Evolutionary conservation across 805 yeast species (phyloP).

Genomic region (Kuraishia ogatae): DNA sequence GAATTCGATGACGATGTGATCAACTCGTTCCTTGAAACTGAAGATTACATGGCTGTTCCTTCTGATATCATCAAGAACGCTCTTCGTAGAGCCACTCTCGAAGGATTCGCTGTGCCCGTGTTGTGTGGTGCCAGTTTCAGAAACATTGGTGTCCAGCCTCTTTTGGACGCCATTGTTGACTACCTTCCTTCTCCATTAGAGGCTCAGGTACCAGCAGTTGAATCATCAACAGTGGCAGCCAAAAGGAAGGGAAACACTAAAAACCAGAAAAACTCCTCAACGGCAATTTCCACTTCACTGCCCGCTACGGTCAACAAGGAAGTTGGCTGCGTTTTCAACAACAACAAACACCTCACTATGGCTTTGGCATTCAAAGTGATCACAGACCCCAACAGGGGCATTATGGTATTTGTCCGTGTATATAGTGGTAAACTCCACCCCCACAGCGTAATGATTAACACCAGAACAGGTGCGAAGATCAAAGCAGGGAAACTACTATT

Average conservation of each 20-base stretch:
- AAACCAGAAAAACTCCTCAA: constrained; percentile 10
- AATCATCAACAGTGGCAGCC: constrained; percentile 3
- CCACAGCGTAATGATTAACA: constrained; percentile 55
- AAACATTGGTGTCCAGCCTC: constrained; percentile 92
- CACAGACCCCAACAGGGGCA: constrained; percentile 76
- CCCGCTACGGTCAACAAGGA: constrained; percentile 29
- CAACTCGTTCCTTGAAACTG: constrained; percentile 68
- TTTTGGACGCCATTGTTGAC: constrained; percentile 72
- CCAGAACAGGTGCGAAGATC: constrained; percentile 60
- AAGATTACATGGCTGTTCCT: constrained; percentile 63
- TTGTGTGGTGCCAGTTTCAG: constrained; percentile 89
- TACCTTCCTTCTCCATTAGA: constrained; percentile 82
- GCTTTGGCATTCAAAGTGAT: constrained; percentile 90
- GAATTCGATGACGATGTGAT: constrained; percentile 75
- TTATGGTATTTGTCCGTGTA: constrained; percentile 79
- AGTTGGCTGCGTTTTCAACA: constrained; percentile 43
- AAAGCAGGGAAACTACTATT: constrained; percentile 60
- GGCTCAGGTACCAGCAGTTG: constrained; percentile 45
- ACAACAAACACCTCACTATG: constrained; percentile 52
- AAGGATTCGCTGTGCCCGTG: constrained; percentile 59
- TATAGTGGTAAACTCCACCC: constrained; percentile 71
- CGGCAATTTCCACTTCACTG: constrained; percentile 4
- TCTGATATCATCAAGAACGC: constrained; percentile 44
- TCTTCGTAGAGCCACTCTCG: constrained; percentile 54
- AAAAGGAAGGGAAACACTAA: background rate